Percentiles rank a stretch among this genome's conserved stretches.
phyloP scores from a whole-genome alignment of 371 early-diverging fungal species.

The Nematocida homosporus region DNA sequence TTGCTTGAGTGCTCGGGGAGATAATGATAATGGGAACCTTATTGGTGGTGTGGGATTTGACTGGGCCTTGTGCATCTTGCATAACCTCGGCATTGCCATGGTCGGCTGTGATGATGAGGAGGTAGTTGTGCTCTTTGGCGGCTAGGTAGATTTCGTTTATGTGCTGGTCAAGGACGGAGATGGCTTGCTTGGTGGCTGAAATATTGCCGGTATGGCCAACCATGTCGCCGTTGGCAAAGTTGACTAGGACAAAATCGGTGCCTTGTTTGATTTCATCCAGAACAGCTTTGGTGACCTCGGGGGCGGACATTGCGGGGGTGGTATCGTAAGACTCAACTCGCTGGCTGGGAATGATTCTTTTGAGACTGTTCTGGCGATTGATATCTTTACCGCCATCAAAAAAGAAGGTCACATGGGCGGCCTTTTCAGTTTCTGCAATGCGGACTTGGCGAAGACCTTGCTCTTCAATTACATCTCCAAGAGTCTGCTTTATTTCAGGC shows the following conservation, averaged over 20 bases:
- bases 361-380: slow-evolving; percentile 78
- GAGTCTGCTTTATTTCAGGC: slow-evolving; percentile 85
- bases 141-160: slow-evolving; percentile 86
- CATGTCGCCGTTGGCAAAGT: slow-evolving; percentile 92
- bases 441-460: slow-evolving; percentile 80
- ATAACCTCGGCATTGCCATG: slow-evolving; percentile 99
- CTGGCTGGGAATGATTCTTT: slow-evolving; percentile 81
- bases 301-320: slow-evolving; percentile 86
- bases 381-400: slow-evolving; percentile 95
- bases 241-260: slow-evolving; percentile 86
- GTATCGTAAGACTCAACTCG: slow-evolving; percentile 92
- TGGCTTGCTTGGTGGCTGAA: slow-evolving; percentile 82
- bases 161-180: slow-evolving; percentile 83
- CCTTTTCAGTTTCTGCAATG: slow-evolving; percentile 95
- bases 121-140: slow-evolving; percentile 79
- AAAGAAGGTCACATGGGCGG: slow-evolving; percentile 99
- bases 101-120: slow-evolving; percentile 91
- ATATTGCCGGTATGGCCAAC: slow-evolving; percentile 97
- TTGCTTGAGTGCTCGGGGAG: background rate
- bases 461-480: slow-evolving; percentile 87
- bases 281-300: slow-evolving; percentile 76
- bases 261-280: slow-evolving; percentile 49
- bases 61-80: slow-evolving; percentile 79
- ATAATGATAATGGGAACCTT: slow-evolving; percentile 82
- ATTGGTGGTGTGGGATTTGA: slow-evolving; percentile 74